phyloP scores from a whole-genome alignment of 2,329 filamentous ascomycete species.

The Arthroderma sp. region DNA sequence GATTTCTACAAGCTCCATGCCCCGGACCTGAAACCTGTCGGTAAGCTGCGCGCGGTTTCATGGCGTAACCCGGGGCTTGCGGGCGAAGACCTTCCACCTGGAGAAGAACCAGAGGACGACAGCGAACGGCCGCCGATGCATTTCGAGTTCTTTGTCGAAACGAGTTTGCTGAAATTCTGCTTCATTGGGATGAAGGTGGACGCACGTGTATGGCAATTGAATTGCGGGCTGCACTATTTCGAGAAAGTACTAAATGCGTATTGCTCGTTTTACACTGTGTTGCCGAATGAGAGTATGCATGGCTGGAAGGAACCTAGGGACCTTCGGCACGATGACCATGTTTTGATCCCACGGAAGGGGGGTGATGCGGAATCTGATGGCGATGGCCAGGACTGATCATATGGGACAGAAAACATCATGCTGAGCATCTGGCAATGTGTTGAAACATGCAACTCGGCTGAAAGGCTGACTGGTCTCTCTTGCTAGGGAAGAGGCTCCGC shows the following conservation, averaged over 20 bases:
- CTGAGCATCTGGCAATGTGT: not conserved
- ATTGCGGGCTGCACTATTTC: constrained; percentile 51
- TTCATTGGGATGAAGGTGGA: constrained; percentile 53
- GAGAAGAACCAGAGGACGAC: constrained; percentile 14
- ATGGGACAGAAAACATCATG: not conserved
- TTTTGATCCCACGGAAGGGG: constrained; percentile 6
- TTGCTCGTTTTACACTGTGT: constrained; percentile 50
- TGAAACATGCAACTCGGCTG: not conserved
- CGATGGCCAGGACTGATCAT: not conserved
- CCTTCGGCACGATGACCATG: constrained; percentile 11
- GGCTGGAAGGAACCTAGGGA: constrained; percentile 47
- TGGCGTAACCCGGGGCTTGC: constrained; percentile 35
- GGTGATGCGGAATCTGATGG: constrained; percentile 5
- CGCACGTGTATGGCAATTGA: constrained; percentile 43
- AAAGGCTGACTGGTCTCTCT: not conserved
- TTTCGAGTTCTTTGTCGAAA: constrained; percentile 56
- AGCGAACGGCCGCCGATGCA: constrained; percentile 21
- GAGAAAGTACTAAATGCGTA: constrained; percentile 43
- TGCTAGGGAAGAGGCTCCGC: not conserved
- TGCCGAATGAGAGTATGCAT: constrained; percentile 58
- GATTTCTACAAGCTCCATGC: constrained; percentile 36
- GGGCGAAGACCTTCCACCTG: constrained; percentile 24
- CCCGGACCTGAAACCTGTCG: constrained; percentile 37
- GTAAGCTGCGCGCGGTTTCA: constrained; percentile 39
- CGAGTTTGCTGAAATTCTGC: constrained; percentile 43